These are phyloP conservation scores for Iris macrosiphon DNA, from an alignment of 106 monocot species.

Conservation along the genomic window DNA sequence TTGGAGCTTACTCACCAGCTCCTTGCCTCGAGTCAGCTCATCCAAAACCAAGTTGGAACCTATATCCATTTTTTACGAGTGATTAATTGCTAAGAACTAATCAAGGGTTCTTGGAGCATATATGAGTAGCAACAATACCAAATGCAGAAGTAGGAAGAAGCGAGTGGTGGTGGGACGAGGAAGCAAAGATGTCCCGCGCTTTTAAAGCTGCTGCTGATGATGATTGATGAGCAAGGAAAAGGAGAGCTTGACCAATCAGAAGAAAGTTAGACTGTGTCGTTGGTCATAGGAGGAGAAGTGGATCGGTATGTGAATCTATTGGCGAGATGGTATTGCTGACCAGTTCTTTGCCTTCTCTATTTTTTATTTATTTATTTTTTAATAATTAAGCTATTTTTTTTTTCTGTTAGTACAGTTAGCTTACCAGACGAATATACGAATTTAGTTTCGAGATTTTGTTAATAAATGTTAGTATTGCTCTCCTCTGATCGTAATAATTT, in stretches of 20 bases:
- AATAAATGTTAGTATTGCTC: too few relatives aligned
- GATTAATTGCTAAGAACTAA: background rate
- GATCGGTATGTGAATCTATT: too few relatives aligned
- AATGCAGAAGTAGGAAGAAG: background rate
- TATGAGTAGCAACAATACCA: background rate
- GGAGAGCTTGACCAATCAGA: background rate
- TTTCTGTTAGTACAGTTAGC: too few relatives aligned
- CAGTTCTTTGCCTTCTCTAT: slow-evolving; percentile 6
- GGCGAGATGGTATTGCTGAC: background rate
- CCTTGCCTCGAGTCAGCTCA: background rate
- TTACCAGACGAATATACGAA: too few relatives aligned
- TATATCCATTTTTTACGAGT: too few relatives aligned
- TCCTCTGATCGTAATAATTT: too few relatives aligned
- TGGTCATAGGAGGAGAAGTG: background rate
- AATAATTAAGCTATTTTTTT: too few relatives aligned
- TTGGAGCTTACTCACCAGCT: background rate
- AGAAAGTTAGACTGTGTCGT: background rate
- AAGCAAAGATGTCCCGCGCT: background rate
- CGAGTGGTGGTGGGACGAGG: background rate
- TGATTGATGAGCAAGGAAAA: too few relatives aligned
- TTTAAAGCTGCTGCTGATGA: background rate
- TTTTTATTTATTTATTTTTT: too few relatives aligned
- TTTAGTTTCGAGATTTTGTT: too few relatives aligned
- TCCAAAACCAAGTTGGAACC: background rate
- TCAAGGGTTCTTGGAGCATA: background rate